phyloP scores from a whole-genome alignment of 2,329 filamentous ascomycete genomes.

The Botrytis byssoidea region DNA sequence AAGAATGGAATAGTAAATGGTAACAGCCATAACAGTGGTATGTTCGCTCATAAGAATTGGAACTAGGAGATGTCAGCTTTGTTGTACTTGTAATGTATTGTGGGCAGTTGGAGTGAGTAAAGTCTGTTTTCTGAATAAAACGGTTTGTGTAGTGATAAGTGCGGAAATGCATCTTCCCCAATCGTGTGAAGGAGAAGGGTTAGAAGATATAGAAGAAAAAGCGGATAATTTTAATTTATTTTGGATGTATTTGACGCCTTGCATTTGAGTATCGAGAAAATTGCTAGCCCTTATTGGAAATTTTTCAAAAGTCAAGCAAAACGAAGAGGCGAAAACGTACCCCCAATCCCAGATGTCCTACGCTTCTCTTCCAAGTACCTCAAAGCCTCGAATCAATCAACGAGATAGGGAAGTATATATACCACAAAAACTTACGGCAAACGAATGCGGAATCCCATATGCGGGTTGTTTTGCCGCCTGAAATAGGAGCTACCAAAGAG shows the following conservation, averaged over 20 bases:
- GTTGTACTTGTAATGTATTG: neutral
- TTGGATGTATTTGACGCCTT: neutral
- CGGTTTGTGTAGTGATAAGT: neutral
- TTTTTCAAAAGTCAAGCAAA: too few relatives aligned
- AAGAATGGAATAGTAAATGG: neutral
- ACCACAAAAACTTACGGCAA: neutral
- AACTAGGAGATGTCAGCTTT: neutral
- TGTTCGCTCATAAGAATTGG: slow-evolving; percentile 14
- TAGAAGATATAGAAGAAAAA: neutral
- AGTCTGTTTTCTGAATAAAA: neutral
- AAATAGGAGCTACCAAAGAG: neutral
- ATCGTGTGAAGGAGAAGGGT: neutral
- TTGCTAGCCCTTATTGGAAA: neutral
- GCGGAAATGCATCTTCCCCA: neutral
- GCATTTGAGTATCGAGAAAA: neutral
- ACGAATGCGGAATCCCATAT: neutral
- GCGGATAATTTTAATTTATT: neutral
- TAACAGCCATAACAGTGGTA: slow-evolving; percentile 10
- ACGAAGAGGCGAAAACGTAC: too few relatives aligned
- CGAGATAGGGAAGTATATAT: neutral
- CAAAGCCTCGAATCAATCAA: neutral
- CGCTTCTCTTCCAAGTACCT: neutral
- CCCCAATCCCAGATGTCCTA: too few relatives aligned
- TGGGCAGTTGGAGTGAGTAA: neutral
- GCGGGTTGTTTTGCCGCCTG: neutral